A percentile compares a stretch with the other conserved stretches of the same genome.
Evolutionary conservation across 2,329 filamentous ascomycete genomes (phyloP).

Genomic region (Verticillium klebahnii): DNA sequence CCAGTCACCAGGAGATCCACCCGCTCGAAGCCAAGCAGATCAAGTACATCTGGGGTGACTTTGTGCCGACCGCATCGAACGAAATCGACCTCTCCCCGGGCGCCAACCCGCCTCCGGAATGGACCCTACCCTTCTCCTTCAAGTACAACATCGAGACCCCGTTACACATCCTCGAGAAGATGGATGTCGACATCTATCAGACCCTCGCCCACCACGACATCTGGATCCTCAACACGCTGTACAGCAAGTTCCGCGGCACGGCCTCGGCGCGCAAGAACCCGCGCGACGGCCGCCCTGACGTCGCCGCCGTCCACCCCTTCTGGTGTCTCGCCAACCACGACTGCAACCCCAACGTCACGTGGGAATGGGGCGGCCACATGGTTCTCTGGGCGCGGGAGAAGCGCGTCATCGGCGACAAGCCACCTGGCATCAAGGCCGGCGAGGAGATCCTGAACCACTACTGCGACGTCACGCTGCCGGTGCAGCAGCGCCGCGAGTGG

Average conservation of each 20-base stretch:
- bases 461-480: constrained; percentile 76
- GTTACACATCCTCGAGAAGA: constrained; percentile 75
- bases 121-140: constrained; percentile 75
- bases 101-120: constrained; percentile 52
- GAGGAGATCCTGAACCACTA: constrained; percentile 94
- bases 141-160: constrained; percentile 69
- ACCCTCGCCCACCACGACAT: constrained; percentile 57
- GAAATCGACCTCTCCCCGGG: constrained; percentile 49
- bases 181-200: constrained; percentile 74
- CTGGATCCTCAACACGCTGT: constrained; percentile 88
- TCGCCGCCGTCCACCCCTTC: constrained; percentile 88
- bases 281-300: constrained; percentile 77
- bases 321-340: constrained; percentile 98
- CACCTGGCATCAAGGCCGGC: constrained; percentile 65
- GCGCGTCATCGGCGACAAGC: constrained; percentile 44
- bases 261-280: constrained; percentile 79
- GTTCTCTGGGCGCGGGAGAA: constrained; percentile 60
- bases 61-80: constrained; percentile 48
- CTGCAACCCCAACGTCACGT: constrained; percentile 89
- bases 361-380: constrained; percentile 87
- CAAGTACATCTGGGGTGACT: constrained; percentile 68
- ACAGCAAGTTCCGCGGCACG: constrained; percentile 88
- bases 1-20: constrained; percentile 54
- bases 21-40: constrained; percentile 61
- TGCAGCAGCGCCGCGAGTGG: constrained; percentile 83